phyloP scores from a whole-genome alignment of 805 yeast species.

The Lipomyces mesembrius region DNA sequence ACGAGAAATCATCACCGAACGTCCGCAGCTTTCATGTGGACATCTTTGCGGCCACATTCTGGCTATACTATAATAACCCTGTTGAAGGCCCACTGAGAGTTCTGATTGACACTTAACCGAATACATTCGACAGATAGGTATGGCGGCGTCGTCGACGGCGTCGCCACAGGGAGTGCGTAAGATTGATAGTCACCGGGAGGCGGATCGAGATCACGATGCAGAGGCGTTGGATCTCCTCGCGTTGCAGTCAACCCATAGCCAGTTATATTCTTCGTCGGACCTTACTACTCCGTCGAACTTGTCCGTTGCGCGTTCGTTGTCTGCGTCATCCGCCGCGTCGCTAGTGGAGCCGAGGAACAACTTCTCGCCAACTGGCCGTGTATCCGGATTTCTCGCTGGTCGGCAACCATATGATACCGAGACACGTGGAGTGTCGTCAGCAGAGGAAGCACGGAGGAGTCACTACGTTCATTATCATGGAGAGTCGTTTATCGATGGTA shows the following conservation, averaged over 20 bases:
- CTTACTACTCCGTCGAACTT: not conserved
- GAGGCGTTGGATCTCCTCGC: constrained; percentile 18
- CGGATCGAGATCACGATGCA: constrained; percentile 7
- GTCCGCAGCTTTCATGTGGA: not conserved
- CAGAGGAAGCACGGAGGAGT: constrained; percentile 15
- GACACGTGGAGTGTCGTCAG: constrained; percentile 10
- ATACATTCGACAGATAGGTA: not conserved
- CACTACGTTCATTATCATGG: constrained; percentile 5
- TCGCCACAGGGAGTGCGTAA: not conserved
- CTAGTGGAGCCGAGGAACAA: not conserved
- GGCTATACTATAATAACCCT: not conserved
- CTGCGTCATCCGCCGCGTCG: constrained; percentile 4
- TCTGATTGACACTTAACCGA: not conserved
- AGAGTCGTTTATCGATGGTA: not conserved
- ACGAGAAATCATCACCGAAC: not conserved
- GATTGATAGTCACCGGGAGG: not conserved
- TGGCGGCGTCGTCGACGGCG: constrained; percentile 1
- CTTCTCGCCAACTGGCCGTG: not conserved
- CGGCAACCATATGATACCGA: not conserved
- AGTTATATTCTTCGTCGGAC: not conserved
- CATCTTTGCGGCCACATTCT: not conserved
- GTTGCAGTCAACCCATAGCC: constrained; percentile 2
- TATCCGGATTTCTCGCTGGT: not conserved
- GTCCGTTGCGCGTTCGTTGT: not conserved
- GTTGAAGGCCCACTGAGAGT: not conserved